Base-by-base conservation (phyloP, 805 yeast genomes). In the Cyberlindnera mississippiensis region DNA sequence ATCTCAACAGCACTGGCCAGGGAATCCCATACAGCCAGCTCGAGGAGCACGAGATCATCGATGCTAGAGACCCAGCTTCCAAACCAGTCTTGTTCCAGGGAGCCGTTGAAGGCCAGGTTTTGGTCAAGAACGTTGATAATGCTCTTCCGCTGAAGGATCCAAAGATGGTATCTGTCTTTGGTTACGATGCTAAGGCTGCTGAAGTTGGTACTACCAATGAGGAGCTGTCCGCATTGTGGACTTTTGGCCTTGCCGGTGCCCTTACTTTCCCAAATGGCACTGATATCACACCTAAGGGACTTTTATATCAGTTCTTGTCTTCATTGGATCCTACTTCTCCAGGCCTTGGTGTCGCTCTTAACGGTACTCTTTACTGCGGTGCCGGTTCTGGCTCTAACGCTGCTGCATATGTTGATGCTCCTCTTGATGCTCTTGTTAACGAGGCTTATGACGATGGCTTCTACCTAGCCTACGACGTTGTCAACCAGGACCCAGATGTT, bases 71-170 rank as follows among this genome's bases (percentile, higher is more conserved):
- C 37, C 44, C 44, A 28, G 44, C 40, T 19, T 18, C 44, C 11
- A 32, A 36, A 27, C 37, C 33, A 22, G 26, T 33, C 13, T 8
- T 41, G 15, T 36, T 41, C 44, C 44, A 41, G 14, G 44, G 44
- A 27, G 44, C 44, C 10, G 44, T 41, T 15, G 44, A 41, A 22
- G 44, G 44, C 10, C 44, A 41, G 8, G 44, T 41, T 13, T 17
- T 41, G 28, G 37, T 41, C 13, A 41, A 41, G 44, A 41, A 41
- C 37, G 27, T 19, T 13, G 27, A 41, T 29, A 36, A 36, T 26
- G 40, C 44, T 9, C 28, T 41, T 11, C 44, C 44, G 32, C 17
- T 41, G 30, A 28, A 27, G 19, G 18, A 31, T n/a, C 44, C 37
- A n/a, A 32, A 41, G 19, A 12, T 41, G 10, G 24, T 41, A 18